Percentiles rank a stretch among this genome's conserved stretches.
phyloP scores from a whole-genome alignment of 1,284 basidiomycete species.

The Filobasidium uniguttulatum region DNA sequence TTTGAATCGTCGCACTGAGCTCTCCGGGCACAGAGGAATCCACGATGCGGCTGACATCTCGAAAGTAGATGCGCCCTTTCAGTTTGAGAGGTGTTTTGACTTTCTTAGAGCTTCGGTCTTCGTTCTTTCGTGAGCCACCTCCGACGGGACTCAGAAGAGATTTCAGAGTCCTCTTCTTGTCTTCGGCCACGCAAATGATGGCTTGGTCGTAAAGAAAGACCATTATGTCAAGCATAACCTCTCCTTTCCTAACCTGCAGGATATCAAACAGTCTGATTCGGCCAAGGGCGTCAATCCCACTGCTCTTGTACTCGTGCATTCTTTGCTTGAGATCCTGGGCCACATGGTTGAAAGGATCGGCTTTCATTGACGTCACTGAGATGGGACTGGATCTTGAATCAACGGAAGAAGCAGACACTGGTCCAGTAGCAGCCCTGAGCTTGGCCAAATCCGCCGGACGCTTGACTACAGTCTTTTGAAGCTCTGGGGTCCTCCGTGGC shows the following conservation, averaged over 20 bases:
- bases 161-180: conserved; percentile 54
- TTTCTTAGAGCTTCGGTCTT: conserved; percentile 35
- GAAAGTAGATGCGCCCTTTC: conserved; percentile 86
- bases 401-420: conserved; percentile 13
- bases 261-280: conserved; percentile 81
- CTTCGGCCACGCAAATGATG: conserved; percentile 89
- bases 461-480: not conserved
- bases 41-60: conserved; percentile 75
- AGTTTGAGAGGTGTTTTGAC: conserved; percentile 69
- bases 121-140: conserved; percentile 7
- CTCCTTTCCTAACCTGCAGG: conserved; percentile 70
- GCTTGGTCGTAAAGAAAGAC: conserved; percentile 95
- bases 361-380: not conserved
- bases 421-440: conserved; percentile 18
- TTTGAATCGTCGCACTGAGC: conserved; percentile 78
- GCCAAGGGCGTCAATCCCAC: conserved; percentile 68
- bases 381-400: not conserved
- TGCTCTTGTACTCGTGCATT: conserved; percentile 87
- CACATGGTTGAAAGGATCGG: conserved; percentile 52
- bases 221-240: conserved; percentile 75
- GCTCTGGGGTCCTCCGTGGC: conserved; percentile 1
- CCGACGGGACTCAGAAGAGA: conserved; percentile 18
- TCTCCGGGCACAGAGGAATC: conserved; percentile 63
- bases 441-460: conserved; percentile 1
- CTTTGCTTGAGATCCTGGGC: conserved; percentile 74